Percentiles rank a stretch among this genome's conserved stretches.
These are phyloP conservation scores for Talaromyces stipitatus DNA, from an alignment of 495 filamentous ascomycete genomes.

Conservation along the genomic window DNA sequence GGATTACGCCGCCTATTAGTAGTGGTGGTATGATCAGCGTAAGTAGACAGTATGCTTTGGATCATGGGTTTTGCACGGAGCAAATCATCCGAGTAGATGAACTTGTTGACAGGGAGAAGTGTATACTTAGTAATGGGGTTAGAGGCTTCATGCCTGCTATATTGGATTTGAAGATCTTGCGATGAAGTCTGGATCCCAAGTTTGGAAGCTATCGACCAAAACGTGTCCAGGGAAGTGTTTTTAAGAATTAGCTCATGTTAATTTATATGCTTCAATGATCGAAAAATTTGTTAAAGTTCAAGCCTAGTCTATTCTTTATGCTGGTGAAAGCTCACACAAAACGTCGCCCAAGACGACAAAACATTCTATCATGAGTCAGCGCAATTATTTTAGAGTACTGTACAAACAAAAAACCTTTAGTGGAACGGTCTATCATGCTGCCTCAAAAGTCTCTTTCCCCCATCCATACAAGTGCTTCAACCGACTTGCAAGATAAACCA, in stretches of 20 bases:
- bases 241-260: no score
- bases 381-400: no score
- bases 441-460: constrained; percentile 7
- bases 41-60: constrained; percentile 71
- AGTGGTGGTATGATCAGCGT: constrained; percentile 79
- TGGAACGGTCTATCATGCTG: constrained; percentile 1
- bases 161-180: constrained; percentile 12
- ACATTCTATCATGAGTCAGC: no score
- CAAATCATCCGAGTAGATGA: constrained; percentile 43
- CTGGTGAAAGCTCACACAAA: no score
- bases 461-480: constrained; percentile 11
- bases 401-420: no score
- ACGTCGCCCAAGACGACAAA: no score
- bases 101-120: constrained; percentile 63
- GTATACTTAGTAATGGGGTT: constrained; percentile 83
- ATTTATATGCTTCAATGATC: no score
- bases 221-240: no score
- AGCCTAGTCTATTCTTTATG: no score
- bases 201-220: background rate
- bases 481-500: constrained; percentile 8
- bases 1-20: constrained; percentile 35
- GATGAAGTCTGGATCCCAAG: background rate
- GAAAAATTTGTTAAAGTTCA: no score
- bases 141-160: constrained; percentile 58
- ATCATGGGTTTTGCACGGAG: constrained; percentile 57